Evolutionary conservation across 1,284 basidiomycete species (phyloP), one percentile per base, ranked within the genome.

Genomic region (Cutaneotrichosporon arboriforme): DNA sequence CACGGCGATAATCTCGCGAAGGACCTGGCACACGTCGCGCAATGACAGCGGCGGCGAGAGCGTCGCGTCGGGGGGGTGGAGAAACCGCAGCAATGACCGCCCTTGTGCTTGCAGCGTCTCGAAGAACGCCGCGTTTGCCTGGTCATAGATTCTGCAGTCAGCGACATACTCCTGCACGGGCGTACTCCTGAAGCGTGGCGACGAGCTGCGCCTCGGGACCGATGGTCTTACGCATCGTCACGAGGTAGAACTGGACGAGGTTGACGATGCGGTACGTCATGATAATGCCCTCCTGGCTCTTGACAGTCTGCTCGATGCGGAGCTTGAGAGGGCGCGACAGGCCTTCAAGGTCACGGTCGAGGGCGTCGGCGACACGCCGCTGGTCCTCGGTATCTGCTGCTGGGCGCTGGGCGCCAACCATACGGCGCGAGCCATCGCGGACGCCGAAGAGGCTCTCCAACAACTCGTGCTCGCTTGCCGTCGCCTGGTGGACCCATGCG

Each of bases 401-500:
- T 58, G 84, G 83, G 37, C 55, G 50, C 39, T 48, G 49, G 83
- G 20, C 88, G 31, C 74, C 74, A 4, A 76, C 90, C 42, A 93
- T 85, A 31, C 26, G 26, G 83, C 92, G 87, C 45, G 86, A 77
- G 4, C 80, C 68, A 38, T 84, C 83, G 51, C 80, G 81, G 47
- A 90, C 69, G 8, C 82, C 85, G 62, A 96, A 94, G 35, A 96
- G 73, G 26, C 82, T 79, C 66, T 94, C 90, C 18, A 97, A 79
- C 65, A 92, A 90, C 74, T 98, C 96, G 46, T 87, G 85, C 72
- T 98, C 94, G 4, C 86, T 87, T 0, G 94, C 94, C 55, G 96
- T 91, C 0, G 87, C 82, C 62, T 98, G 96, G 74, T 98, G 94
- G 1, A 97, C 85, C 96, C 94, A 98, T 0, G 93, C 94, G 4